Base-by-base conservation (phyloP, 257 asterid species). In the Solanum tarapatanum region DNA sequence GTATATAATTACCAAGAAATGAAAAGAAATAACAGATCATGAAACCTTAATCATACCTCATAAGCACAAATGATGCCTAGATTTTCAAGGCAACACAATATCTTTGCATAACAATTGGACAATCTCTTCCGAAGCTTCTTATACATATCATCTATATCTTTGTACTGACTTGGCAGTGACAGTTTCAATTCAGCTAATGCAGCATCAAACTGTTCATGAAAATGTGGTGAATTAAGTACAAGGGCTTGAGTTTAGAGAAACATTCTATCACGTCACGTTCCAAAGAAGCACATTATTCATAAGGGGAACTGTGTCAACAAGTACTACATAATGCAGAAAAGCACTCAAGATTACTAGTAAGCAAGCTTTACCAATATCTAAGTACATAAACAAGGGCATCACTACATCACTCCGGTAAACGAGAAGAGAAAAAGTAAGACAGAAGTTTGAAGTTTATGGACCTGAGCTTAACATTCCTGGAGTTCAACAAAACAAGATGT, bases 11-110 rank as follows among this genome's bases (percentile, higher is more conserved):
- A 43, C 48, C 66, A 73, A 72, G 32, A 86, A 86, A 72, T 23
- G 70, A 19, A 69, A 36, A 13, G 24, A 14, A 19, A 70, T 60
- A 30, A 62, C 48, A 24, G 35, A 69, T 35, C 28, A 75, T 41
- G 32, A 66, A 12, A 77, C 41, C 16, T 43, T 16, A 48, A 62
- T 79, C 89, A 32, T 90, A 96, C 99, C 98, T 96, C 99, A 87
- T 89, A 90, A 55, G 95, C 96, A 91, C 98, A 93, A 64, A 94
- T 19, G 86, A 94, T 92, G 86, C 99, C 99, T 58, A 96, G 97
- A 94, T 92, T 93, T 45, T 94, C 94, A 60, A 96, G 95, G 95
- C 98, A 93, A 87, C 90, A 92, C 88, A 91, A 37, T 88, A 95
- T 93, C 73, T 90, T 89, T 24, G 90, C 89, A 92, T 90, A 92